Evolutionary conservation across 805 yeast species (phyloP), one percentile per base, ranked within the genome.

Genomic region (Debaryomyces prosopidis): DNA sequence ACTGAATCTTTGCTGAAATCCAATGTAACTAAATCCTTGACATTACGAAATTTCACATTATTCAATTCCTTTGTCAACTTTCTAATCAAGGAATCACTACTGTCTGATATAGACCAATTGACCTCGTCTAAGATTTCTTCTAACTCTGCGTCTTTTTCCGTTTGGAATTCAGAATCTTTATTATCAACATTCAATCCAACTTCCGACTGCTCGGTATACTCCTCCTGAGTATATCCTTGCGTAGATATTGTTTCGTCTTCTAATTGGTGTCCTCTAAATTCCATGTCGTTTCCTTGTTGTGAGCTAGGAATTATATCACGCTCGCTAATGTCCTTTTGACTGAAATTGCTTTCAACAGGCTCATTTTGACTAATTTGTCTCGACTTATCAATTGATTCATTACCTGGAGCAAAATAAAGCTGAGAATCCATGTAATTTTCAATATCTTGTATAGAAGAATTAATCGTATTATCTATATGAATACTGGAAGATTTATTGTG

Each of bases 91-190:
- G 75, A 70, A 23, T 71, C 75, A 7, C 88, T 77, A 49, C 81
- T 85, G 57, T 87, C 96, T 4, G 73, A 66, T 1, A 84, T 76
- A 23, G 78, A 77, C 94, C 96, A 92, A 27, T 83, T 81, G 17
- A 90, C 75, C 49, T 87, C 92, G 23, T 85, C 88, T 46, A 91
- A 77, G 11, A 89, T 63, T 48, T 88, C 95, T 40, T 82, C 85
- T 26, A 77, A 58, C 44, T 75, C 81, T 0, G 76, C 60, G 43
- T 70, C 76, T 27, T 61, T 65, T 33, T 67, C 73, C 7, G 52
- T 27, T 5, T 47, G 44, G n/a, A 39, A 34, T 5, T 20, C 32
- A n/a, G 20, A 7, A 38, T 38, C 41, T 18, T 51, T 50, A 36
- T 52, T 49, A 16, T 36, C 40, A 19, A 55, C 50, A 20, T 53